Base-by-base conservation (phyloP, 495 filamentous ascomycete species). In the Venustampulla echinocandica region DNA sequence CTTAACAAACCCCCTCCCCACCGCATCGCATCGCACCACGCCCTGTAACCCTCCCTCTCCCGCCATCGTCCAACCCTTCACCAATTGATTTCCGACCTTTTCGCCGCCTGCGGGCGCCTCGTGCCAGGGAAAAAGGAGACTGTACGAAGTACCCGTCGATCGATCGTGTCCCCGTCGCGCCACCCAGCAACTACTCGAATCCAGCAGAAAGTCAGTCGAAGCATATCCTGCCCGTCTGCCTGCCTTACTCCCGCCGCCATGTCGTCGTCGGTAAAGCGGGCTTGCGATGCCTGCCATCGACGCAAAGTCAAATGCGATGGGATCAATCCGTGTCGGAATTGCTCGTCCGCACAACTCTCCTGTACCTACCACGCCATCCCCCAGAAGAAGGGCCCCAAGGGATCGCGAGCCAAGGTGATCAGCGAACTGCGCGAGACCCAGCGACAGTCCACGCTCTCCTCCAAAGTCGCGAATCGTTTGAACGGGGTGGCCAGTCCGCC, bases 341-440 rank as follows among this genome's bases (percentile, higher is more conserved):
- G 84, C 61, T 68, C 70, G 21, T 70, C 73, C 18, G 79, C 81
- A 6, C 77, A 80, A 43, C 66, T 92, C 23, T 69, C 69, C 2
- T 90, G 86, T 69, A 88, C 83, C 14, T 86, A 85, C 70, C 80
- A 87, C 67, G 76, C 82, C n/a, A 79, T 88, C 36, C 85, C 84
- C 0, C 84, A 86, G 65, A 90, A 88, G 67, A 89, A 90, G 64
- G 87, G 86, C 0, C 85, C 85, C 24, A 90, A 90, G 63, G 85
- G 85, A 46, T 82, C 77, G 54, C 68, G 84, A 43, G 85, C 87
- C 32, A 90, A 87, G 65, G 80, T 90, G 41, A 86, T 93, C 56
- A 83, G 75, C 50, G 82, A 88, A 59, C 65, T 89, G 25, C 73
- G 80, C 52, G 77, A 82, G 60, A 83, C 66, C 10, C 79, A 84